Evolutionary conservation across 1,284 basidiomycete species (phyloP).

Genomic region (Gomphus sp.): DNA sequence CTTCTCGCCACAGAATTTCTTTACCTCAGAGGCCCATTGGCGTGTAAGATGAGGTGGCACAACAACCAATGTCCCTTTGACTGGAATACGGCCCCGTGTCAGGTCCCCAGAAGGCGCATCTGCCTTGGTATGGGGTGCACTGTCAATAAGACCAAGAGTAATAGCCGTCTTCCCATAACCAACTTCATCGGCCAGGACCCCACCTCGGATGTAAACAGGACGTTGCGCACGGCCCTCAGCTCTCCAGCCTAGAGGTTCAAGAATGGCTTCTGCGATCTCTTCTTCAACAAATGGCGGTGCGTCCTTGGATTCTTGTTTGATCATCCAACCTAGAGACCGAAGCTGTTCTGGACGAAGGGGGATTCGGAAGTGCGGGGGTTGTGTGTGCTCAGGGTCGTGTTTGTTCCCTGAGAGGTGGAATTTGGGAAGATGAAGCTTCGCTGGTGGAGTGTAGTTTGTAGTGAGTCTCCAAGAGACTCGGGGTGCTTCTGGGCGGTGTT

Average conservation of each 20-base stretch:
- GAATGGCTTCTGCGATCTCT: conserved; percentile 85
- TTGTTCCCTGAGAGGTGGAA: conserved; percentile 76
- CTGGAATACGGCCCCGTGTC: conserved; percentile 58
- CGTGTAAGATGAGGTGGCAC: conserved; percentile 86
- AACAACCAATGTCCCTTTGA: conserved; percentile 76
- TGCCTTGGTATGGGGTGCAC: conserved; percentile 46
- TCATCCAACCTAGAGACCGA: conserved; percentile 91
- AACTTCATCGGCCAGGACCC: conserved; percentile 92
- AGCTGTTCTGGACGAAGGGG: conserved; percentile 78
- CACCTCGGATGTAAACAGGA: conserved; percentile 70
- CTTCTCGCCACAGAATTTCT: conserved; percentile 66
- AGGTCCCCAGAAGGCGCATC: conserved; percentile 41
- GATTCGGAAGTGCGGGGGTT: conserved; percentile 74
- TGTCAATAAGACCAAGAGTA: conserved; percentile 79
- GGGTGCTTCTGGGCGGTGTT: conserved; percentile 40
- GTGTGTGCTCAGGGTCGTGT: conserved; percentile 59
- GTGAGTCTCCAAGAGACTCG: conserved; percentile 74
- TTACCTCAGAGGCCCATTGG: conserved; percentile 85
- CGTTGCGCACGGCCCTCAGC: conserved; percentile 86
- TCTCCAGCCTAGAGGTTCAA: conserved; percentile 84
- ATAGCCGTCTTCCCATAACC: conserved; percentile 97
- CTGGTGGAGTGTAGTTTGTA: conserved; percentile 63
- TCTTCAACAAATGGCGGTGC: conserved; percentile 81
- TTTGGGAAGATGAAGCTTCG: conserved; percentile 49
- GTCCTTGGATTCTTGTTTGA: conserved; percentile 63